Conservation (phyloP, 2,329 filamentous ascomycete species). For the Fusarium pseudograminearum region DNA sequence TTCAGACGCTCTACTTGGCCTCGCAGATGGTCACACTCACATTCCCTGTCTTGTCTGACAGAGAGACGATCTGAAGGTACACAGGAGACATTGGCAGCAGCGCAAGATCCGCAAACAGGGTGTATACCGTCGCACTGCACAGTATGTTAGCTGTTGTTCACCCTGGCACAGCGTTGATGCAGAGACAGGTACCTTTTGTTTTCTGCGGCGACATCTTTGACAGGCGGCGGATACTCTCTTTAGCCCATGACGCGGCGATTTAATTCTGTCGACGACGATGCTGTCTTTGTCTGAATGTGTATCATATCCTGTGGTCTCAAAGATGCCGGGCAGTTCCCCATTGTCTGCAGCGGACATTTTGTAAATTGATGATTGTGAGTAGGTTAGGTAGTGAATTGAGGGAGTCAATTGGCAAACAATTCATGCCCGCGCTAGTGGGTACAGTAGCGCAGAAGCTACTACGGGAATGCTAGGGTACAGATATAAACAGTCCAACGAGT, state of each 20-base stretch:
- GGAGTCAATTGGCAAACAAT: too few species aligned
- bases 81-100: constrained; percentile 30
- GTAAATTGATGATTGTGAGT: not conserved
- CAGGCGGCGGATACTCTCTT: constrained; percentile 41
- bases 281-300: constrained; percentile 24
- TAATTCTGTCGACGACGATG: not conserved
- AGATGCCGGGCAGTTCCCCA: constrained; percentile 26
- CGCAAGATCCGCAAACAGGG: constrained; percentile 38
- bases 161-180: not conserved
- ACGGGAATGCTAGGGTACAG: too few species aligned
- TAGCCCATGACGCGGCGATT: constrained; percentile 31
- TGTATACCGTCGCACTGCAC: constrained; percentile 41
- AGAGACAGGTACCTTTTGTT: constrained; percentile 35
- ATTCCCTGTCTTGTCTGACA: constrained; percentile 36
- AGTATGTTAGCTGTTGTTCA: not conserved
- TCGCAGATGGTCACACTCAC: constrained; percentile 40
- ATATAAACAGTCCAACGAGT: too few species aligned
- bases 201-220: constrained; percentile 41
- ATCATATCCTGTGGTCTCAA: constrained; percentile 20
- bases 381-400: too few species aligned
- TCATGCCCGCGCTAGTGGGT: too few species aligned
- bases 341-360: constrained; percentile 27
- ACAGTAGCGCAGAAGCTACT: too few species aligned
- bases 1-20: constrained; percentile 33
- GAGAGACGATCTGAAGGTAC: constrained; percentile 42